Percentiles rank a stretch among this genome's conserved stretches.
Evolutionary conservation across 352 stramenopile genomes (phyloP).

Genomic region (Globisporangium middletonii): DNA sequence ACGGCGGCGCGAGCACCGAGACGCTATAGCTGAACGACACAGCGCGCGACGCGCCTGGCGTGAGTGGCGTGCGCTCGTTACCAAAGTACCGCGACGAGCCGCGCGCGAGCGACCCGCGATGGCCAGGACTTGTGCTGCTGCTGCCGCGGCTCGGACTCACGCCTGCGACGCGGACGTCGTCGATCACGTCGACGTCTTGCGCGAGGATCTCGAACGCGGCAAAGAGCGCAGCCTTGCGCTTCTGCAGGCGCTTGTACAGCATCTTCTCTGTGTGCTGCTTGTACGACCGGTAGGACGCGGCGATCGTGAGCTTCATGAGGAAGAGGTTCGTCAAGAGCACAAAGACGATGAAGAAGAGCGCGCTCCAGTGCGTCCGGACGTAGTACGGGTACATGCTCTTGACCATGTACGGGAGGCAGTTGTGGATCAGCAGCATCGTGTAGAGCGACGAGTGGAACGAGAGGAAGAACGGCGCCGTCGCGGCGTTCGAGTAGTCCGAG

Average conservation of each 20-base stretch:
- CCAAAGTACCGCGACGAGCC: slow-evolving; percentile 65
- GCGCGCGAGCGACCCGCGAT: slow-evolving; percentile 13
- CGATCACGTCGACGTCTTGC: slow-evolving; percentile 42
- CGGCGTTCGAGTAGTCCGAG: slow-evolving; percentile 52
- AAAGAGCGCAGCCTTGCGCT: slow-evolving; percentile 72
- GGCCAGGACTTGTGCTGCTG: neutral
- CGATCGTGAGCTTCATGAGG: slow-evolving; percentile 79
- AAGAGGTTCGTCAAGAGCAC: slow-evolving; percentile 79
- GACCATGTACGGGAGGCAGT: slow-evolving; percentile 76
- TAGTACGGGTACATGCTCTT: slow-evolving; percentile 84
- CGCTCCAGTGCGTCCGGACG: slow-evolving; percentile 67
- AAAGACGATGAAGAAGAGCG: slow-evolving; percentile 76
- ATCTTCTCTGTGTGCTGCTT: slow-evolving; percentile 83
- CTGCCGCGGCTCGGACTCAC: neutral
- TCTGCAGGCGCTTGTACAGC: slow-evolving; percentile 82
- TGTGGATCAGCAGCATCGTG: slow-evolving; percentile 79
- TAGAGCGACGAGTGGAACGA: slow-evolving; percentile 71
- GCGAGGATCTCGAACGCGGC: slow-evolving; percentile 76
- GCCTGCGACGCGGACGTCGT: slow-evolving; percentile 9
- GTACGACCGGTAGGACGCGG: slow-evolving; percentile 81
- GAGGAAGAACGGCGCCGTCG: slow-evolving; percentile 52
- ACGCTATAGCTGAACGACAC: slow-evolving; percentile 28
- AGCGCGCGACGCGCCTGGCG: slow-evolving; percentile 2
- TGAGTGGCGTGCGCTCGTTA: neutral
- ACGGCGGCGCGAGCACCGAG: slow-evolving; percentile 30